These are phyloP conservation scores for Tarenaya hassleriana DNA, from an alignment of 345 rosid species.

Conservation along the genomic window DNA sequence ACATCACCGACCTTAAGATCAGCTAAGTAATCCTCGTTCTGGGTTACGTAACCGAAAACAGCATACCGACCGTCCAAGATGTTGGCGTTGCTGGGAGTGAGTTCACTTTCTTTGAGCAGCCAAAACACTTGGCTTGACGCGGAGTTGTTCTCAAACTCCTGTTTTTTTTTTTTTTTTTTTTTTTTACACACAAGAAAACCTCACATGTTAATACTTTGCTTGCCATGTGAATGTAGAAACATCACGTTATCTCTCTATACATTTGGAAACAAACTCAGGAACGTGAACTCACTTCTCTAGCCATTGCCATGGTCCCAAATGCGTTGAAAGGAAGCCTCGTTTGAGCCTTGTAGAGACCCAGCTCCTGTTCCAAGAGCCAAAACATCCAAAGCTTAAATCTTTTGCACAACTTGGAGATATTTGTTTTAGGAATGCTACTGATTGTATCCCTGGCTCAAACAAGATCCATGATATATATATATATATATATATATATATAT, in stretches of 20 bases:
- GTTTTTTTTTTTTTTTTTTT: too few relatives aligned
- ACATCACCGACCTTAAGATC: slow-evolving; percentile 96
- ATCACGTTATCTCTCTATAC: not conserved
- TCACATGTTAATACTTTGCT: too few relatives aligned
- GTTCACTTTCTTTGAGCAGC: slow-evolving; percentile 95
- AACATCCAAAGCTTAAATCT: not conserved
- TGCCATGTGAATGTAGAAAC: not conserved
- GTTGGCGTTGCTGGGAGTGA: slow-evolving; percentile 92
- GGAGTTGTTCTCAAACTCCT: slow-evolving; percentile 95
- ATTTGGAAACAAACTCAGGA: not conserved
- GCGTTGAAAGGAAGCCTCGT: slow-evolving; percentile 96
- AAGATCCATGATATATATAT: too few relatives aligned
- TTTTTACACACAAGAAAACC: slow-evolving; percentile 1
- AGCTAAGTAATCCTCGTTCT: slow-evolving; percentile 78
- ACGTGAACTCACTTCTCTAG: slow-evolving; percentile 70
- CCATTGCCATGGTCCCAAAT: too few relatives aligned
- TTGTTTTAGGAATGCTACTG: too few relatives aligned
- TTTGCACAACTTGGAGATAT: too few relatives aligned
- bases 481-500: too few relatives aligned
- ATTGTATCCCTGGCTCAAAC: too few relatives aligned
- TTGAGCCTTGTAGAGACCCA: too few relatives aligned
- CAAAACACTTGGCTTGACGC: slow-evolving; percentile 95
- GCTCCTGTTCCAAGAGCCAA: not conserved
- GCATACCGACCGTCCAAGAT: slow-evolving; percentile 97
- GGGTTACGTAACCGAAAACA: slow-evolving; percentile 85